Conservation (phyloP, 2,329 filamentous ascomycete species). For the Verticillium isaacii region DNA sequence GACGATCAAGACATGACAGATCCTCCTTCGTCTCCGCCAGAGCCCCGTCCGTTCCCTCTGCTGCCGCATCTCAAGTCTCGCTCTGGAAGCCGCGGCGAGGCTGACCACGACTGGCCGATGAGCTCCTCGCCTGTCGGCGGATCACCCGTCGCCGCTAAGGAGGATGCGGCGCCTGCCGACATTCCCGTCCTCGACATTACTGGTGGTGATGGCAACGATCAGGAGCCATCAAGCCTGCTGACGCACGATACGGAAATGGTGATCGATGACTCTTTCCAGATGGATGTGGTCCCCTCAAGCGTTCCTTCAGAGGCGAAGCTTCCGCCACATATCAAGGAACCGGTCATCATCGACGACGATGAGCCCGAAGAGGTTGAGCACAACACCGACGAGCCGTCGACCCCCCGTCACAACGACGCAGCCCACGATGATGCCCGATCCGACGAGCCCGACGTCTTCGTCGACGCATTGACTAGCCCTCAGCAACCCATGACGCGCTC, state of each 20-base stretch:
- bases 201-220: conserved; percentile 6
- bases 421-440: conserved; percentile 34
- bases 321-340: neutral
- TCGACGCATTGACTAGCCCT: conserved; percentile 45
- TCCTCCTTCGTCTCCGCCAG: conserved; percentile 54
- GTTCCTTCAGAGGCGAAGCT: conserved; percentile 1
- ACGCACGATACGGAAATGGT: conserved; percentile 5
- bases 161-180: conserved; percentile 9
- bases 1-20: conserved; percentile 44
- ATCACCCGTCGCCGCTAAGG: conserved; percentile 38
- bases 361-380: neutral
- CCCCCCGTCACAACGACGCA: conserved; percentile 7
- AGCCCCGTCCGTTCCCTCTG: conserved; percentile 47
- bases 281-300: conserved; percentile 24
- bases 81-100: conserved; percentile 32
- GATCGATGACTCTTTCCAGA: conserved; percentile 10
- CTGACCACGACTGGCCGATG: conserved; percentile 47
- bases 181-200: conserved; percentile 3
- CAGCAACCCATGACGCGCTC: conserved; percentile 13
- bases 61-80: conserved; percentile 47
- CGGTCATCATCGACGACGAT: conserved; percentile 3
- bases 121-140: conserved; percentile 50
- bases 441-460: conserved; percentile 37
- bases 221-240: conserved; percentile 8
- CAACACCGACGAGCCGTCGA: conserved; percentile 3